Conservation (phyloP, 2,329 filamentous ascomycete genomes). For the Ascochyta lentis region DNA sequence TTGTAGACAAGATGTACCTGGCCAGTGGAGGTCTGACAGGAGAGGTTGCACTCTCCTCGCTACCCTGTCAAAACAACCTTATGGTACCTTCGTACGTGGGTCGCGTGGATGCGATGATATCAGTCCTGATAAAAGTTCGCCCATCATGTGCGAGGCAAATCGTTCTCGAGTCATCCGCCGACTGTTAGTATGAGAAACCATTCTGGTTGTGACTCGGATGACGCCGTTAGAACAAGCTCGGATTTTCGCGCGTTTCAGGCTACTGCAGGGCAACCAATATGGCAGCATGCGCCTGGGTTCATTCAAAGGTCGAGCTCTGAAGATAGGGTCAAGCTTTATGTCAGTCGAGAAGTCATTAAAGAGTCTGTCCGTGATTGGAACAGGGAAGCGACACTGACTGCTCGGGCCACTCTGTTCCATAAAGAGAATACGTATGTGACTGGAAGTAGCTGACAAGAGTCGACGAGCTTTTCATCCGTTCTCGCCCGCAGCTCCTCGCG, state of each 20-base stretch:
- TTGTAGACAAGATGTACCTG: too few species aligned
- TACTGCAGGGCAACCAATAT: conserved; percentile 30
- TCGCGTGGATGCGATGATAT: neutral
- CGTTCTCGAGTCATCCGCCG: neutral
- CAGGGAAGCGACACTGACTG: neutral
- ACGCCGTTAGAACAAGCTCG: neutral
- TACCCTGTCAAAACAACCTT: neutral
- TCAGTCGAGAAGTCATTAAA: neutral
- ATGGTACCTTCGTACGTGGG: neutral
- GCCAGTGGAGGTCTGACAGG: too few species aligned
- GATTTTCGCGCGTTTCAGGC: conserved; percentile 21
- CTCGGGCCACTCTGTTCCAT: neutral
- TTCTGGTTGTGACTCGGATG: neutral
- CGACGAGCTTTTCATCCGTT: neutral
- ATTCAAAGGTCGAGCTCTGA: neutral
- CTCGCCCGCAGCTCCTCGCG: neutral
- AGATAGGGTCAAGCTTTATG: neutral
- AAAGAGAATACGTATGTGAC: neutral
- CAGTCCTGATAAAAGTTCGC: neutral
- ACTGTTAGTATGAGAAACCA: neutral
- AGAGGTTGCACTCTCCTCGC: too few species aligned
- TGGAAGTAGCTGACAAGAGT: neutral
- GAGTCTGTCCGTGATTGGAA: neutral
- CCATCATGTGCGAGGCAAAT: neutral
- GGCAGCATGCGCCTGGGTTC: neutral